A percentile compares a stretch with the other conserved stretches of the same genome.
Conservation (phyloP, 2,329 filamentous ascomycete species). For the Neofusicoccum kwambonambiense region DNA sequence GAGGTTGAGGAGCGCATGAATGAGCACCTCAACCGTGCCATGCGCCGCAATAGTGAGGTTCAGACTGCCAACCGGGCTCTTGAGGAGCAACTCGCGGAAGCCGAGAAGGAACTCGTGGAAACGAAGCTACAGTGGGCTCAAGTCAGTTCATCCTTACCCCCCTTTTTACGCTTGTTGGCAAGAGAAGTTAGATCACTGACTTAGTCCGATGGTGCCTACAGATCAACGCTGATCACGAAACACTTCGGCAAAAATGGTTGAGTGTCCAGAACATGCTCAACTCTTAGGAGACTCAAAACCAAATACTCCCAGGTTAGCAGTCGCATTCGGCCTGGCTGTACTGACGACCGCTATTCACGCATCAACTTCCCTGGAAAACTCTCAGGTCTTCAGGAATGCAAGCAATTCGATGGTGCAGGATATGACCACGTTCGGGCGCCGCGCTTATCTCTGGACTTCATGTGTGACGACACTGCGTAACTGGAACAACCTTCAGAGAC, state of each 20-base stretch:
- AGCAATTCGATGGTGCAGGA: not conserved
- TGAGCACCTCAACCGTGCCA: slow-evolving; percentile 84
- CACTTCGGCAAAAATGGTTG: slow-evolving; percentile 49
- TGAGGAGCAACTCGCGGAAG: slow-evolving; percentile 85
- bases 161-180: not conserved
- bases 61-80: slow-evolving; percentile 88
- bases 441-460: not conserved
- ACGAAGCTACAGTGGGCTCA: slow-evolving; percentile 96
- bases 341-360: not conserved
- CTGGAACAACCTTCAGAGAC: not conserved
- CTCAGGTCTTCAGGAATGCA: not conserved
- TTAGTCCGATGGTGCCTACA: not conserved
- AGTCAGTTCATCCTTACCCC: slow-evolving; percentile 56
- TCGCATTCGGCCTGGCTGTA: not conserved
- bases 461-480: not conserved
- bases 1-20: slow-evolving; percentile 82
- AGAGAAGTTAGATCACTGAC: slow-evolving; percentile 4
- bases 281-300: not conserved
- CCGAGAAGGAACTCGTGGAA: slow-evolving; percentile 87
- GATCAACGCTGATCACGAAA: slow-evolving; percentile 50
- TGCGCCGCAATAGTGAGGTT: slow-evolving; percentile 88
- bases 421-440: not conserved
- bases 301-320: not conserved
- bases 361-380: not conserved
- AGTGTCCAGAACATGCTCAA: slow-evolving; percentile 48